Evolutionary conservation across 768 basidiomycete genomes (phyloP).

Genomic region (Tubosaeta sp.): DNA sequence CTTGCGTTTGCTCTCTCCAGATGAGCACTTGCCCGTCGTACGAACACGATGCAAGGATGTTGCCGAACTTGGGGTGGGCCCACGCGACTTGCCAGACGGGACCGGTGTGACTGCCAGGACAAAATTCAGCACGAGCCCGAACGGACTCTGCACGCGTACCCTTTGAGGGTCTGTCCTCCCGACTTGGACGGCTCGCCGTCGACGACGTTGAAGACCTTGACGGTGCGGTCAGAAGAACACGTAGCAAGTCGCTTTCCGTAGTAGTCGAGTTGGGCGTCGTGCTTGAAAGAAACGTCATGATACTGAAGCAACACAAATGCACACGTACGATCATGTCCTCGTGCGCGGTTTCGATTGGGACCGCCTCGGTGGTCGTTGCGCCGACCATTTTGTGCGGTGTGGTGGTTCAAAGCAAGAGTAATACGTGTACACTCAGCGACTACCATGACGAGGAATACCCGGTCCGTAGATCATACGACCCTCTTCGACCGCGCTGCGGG

Average conservation of each 20-base stretch:
- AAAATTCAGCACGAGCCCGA: background rate
- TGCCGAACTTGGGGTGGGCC: slow-evolving; percentile 97
- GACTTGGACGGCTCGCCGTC: slow-evolving; percentile 76
- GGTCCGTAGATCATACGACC: too few relatives aligned
- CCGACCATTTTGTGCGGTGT: slow-evolving; percentile 15
- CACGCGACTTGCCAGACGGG: slow-evolving; percentile 98
- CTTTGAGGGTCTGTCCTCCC: slow-evolving; percentile 71
- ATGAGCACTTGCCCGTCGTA: slow-evolving; percentile 98
- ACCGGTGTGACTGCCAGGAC: slow-evolving; percentile 74
- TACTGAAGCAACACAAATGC: background rate
- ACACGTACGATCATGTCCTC: slow-evolving; percentile 92
- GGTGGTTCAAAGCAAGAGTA: background rate
- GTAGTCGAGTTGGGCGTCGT: slow-evolving; percentile 98
- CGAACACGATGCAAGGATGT: slow-evolving; percentile 95
- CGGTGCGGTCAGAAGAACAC: slow-evolving; percentile 92
- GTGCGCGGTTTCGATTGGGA: slow-evolving; percentile 91
- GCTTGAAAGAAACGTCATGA: slow-evolving; percentile 43
- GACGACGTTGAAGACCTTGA: slow-evolving; percentile 92
- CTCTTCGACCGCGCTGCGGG: slow-evolving; percentile 43
- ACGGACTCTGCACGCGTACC: slow-evolving; percentile 42
- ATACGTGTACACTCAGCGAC: too few relatives aligned
- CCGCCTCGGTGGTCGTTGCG: slow-evolving; percentile 58
- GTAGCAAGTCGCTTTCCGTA: slow-evolving; percentile 96
- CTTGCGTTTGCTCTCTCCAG: slow-evolving; percentile 83
- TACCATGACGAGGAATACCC: too few relatives aligned